Evolutionary conservation across 331 rosid genomes (phyloP).

Genomic region (Phaseolus coccineus): DNA sequence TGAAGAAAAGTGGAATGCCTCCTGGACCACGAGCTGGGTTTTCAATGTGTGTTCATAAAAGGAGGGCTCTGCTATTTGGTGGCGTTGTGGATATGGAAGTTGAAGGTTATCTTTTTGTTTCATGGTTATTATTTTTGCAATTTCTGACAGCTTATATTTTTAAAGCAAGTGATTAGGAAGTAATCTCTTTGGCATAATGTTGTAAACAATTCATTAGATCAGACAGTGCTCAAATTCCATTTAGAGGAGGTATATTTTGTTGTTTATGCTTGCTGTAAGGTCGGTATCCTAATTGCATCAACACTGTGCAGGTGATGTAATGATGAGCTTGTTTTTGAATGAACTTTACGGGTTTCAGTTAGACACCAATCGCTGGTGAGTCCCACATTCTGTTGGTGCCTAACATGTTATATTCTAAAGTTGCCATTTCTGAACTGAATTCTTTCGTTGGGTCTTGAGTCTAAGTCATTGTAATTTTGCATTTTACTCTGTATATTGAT

Average conservation of each 20-base stretch:
- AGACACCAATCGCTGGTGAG: constrained; percentile 89
- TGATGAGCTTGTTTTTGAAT: constrained; percentile 95
- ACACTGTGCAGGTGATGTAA: constrained; percentile 77
- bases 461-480: constrained; percentile 1
- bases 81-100: constrained; percentile 99
- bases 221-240: constrained; percentile 17
- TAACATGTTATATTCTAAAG: constrained; percentile 23
- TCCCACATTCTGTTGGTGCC: constrained; percentile 12
- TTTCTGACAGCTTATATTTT: constrained; percentile 17
- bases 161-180: constrained; percentile 23
- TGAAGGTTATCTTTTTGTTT: constrained; percentile 63
- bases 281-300: constrained; percentile 34
- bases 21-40: constrained; percentile 99
- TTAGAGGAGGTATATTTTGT: not conserved
- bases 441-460: constrained; percentile 32
- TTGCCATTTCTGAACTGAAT: constrained; percentile 13
- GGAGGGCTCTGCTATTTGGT: constrained; percentile 87
- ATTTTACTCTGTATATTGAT: constrained; percentile 21
- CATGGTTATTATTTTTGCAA: constrained; percentile 22
- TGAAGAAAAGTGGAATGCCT: constrained; percentile 97
- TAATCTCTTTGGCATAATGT: constrained; percentile 6
- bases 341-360: constrained; percentile 97
- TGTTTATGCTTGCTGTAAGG: constrained; percentile 37
- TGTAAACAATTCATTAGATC: constrained; percentile 25
- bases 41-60: constrained; percentile 95